Base-by-base conservation (phyloP, 805 yeast species). In the Tetrapisispora taiwanensis region DNA sequence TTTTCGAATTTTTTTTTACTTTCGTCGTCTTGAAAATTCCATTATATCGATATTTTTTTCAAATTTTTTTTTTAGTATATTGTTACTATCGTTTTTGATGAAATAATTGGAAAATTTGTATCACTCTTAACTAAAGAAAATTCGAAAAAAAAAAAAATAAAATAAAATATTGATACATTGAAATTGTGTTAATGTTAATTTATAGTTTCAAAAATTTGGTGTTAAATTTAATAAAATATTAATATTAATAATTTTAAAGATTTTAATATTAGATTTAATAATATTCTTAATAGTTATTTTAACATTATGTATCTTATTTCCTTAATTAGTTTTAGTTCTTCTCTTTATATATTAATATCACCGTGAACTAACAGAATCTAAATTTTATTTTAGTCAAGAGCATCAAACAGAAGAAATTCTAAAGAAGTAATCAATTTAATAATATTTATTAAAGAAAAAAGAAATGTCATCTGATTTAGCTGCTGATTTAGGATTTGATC, bases 401-500 rank as follows among this genome's bases (percentile, higher is more conserved):
- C 34, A 31, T 31, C 19, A 6, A 15, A 31, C 7, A 28, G 30
- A 9, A 31, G 34, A 8, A 31, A n/a, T 31, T 31, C 14, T 15
- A n/a, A 5, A n/a, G 34, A 31, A 31, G 19, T n/a, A 31, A 15
- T 15, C n/a, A 31, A 28, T 10, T 7, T 7, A 28, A 28, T 28
- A 28, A 12, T 28, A 4, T 14, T 7, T 7, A 28, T 28, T 28
- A 12, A 20, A 8, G 30, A n/a, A 13, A 36, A 7, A 7, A n/a
- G 31, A 31, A n/a, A 39, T 39, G 42, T 39, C 60, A 22, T 53
- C 68, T 36, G 68, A 62, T 45, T 47, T 63, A 51, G 65, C 65
- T 24, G 58, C 59, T 37, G 70, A 66, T 44, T 54, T 69, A 52
- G 89, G 86, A 47, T 81, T 83, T 62, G 92, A 83, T 63, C 85